Base-by-base conservation (phyloP, 2,329 filamentous ascomycete species). In the Fusarium dimerum region DNA sequence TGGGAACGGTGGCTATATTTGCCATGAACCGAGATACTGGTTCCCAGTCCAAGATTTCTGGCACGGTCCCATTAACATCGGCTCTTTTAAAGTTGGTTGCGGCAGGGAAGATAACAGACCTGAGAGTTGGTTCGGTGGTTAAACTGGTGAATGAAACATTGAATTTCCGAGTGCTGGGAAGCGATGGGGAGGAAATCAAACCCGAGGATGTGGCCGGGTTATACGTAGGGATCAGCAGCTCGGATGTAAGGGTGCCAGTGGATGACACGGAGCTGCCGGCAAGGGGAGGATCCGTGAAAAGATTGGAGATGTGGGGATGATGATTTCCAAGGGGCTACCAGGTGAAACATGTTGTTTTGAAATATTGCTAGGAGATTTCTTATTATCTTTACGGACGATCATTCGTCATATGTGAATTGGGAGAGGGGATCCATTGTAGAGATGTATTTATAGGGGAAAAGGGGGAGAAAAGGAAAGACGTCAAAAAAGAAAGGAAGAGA, bases 1-100 rank as follows among this genome's bases (percentile, higher is more conserved):
- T 87, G 3, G 88, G 88, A 2, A 81, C 81, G 1, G 79, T 87
- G 57, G 81, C 79, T 15, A 73, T 85, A 13, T 84, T 85, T 56
- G 72, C 78, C 16, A 74, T 75, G 68, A 64, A 66, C 30, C 63
- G 67, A 17, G 68, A 63, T 52, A 68, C 66, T 20, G 69, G 63
- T 40, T 69, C 68, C 0, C 47, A 62, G 9, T 66, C 65, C 29
- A 71, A 71, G 45, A 71, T 80, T 15, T 74, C 78, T 1, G 78
- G 80, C 2, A 78, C 79, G 0, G 67, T 82, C 12, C 81, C 81
- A 1, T 61, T 84, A 55, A 84, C 81, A 2, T 72, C 73, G 7
- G 73, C 75, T 4, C 62, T 84, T 48, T 68, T 79, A 55, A 70
- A 73, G 43, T 71, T 75, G 63, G 68, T 80, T 5, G 66, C 65